These are phyloP conservation scores for Melanogaster broomeanus DNA, from an alignment of 768 basidiomycete species.

Conservation along the genomic window DNA sequence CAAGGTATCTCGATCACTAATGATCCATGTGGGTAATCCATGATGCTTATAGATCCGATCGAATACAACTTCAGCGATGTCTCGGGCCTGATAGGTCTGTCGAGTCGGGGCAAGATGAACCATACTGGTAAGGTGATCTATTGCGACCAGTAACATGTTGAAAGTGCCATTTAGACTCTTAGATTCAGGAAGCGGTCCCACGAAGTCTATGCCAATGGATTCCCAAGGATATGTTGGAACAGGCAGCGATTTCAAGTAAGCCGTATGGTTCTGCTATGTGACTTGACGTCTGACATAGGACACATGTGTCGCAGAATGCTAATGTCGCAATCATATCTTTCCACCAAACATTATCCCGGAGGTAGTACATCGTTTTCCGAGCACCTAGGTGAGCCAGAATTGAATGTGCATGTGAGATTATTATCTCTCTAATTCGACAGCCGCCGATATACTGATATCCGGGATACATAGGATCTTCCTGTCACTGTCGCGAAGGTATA, in stretches of 20 bases:
- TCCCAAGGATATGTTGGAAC: slow-evolving; percentile 15
- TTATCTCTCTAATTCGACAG: slow-evolving; percentile 14
- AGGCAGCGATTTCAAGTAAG: not conserved
- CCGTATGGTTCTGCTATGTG: slow-evolving; percentile 11
- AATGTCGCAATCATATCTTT: slow-evolving; percentile 31
- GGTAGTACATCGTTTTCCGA: slow-evolving; percentile 21
- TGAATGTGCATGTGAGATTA: slow-evolving; percentile 27
- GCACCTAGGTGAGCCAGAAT: slow-evolving; percentile 24
- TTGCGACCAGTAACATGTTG: slow-evolving; percentile 24
- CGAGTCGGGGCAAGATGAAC: slow-evolving; percentile 23
- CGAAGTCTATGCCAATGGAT: slow-evolving; percentile 18
- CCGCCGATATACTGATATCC: not conserved
- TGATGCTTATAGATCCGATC: slow-evolving; percentile 28
- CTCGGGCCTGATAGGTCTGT: slow-evolving; percentile 18
- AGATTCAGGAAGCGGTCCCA: slow-evolving; percentile 17
- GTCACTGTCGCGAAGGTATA: slow-evolving; percentile 17
- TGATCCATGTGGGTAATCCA: slow-evolving; percentile 29
- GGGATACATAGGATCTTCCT: slow-evolving; percentile 21
- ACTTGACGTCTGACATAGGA: slow-evolving; percentile 4
- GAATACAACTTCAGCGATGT: slow-evolving; percentile 29
- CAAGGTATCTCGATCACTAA: slow-evolving; percentile 29
- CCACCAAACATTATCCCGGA: slow-evolving; percentile 41
- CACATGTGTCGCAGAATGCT: slow-evolving; percentile 27
- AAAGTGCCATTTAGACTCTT: slow-evolving; percentile 17
- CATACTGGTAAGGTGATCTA: slow-evolving; percentile 22